phyloP scores from a whole-genome alignment of 2,329 filamentous ascomycete genomes.

The Nigrospora osmanthi region DNA sequence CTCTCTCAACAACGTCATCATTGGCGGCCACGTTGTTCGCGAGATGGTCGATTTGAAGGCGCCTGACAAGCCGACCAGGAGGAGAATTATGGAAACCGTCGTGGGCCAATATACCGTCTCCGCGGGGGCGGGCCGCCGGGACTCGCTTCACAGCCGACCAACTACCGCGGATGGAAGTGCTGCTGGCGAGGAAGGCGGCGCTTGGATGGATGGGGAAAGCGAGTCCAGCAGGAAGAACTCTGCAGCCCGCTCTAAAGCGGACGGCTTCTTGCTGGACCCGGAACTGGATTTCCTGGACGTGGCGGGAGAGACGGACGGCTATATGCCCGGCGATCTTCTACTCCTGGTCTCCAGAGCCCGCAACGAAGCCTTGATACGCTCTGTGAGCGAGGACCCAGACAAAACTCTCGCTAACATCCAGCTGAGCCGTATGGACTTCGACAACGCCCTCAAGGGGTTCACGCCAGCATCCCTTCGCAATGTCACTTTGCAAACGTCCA shows the following conservation, averaged over 20 bases:
- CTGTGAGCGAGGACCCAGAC: constrained; percentile 49
- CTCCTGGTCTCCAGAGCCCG: constrained; percentile 80
- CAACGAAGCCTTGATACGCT: constrained; percentile 86
- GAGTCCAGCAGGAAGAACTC: constrained; percentile 37
- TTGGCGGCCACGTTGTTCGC: constrained; percentile 85
- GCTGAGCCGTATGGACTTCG: constrained; percentile 70
- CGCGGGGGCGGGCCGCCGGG: constrained; percentile 25
- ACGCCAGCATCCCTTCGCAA: constrained; percentile 92
- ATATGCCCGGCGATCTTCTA: constrained; percentile 91
- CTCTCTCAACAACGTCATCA: constrained; percentile 78
- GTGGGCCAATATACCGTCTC: constrained; percentile 46
- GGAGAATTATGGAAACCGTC: constrained; percentile 76
- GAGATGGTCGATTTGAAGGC: constrained; percentile 88
- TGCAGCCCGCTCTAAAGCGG: constrained; percentile 24
- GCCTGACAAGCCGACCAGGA: constrained; percentile 82
- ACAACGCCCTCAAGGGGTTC: constrained; percentile 79
- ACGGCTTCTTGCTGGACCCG: constrained; percentile 65
- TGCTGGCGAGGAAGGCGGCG: constrained; percentile 41
- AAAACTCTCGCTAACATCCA: constrained; percentile 46
- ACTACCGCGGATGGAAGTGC: constrained; percentile 47
- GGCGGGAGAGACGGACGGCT: constrained; percentile 89
- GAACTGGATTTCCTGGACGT: constrained; percentile 87
- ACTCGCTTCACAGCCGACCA: constrained; percentile 43
- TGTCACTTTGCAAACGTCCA: constrained; percentile 86
- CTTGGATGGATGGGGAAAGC: constrained; percentile 71